Evolutionary conservation across 306 rosid genomes (phyloP), one percentile per base, ranked within the genome.

Genomic region (Cicer cuneatum): DNA sequence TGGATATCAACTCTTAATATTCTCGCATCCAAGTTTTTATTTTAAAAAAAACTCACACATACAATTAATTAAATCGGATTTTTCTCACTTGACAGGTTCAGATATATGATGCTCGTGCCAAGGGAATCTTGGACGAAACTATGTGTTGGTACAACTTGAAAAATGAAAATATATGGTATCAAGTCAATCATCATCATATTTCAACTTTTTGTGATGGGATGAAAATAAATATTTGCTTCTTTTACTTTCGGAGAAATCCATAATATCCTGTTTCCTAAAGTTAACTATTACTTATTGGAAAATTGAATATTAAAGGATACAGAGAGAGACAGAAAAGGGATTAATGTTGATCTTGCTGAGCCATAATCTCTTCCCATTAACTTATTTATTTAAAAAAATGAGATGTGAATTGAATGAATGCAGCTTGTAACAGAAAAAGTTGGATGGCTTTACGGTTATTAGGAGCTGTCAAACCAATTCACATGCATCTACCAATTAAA

Each of bases 81-180:
- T 24, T n/a, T n/a, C n/a, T n/a, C n/a, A n/a, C n/a, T n/a, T n/a
- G n/a, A n/a, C n/a, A n/a, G n/a, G n/a, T n/a, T n/a, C n/a, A n/a
- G n/a, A n/a, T n/a, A n/a, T n/a, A n/a, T n/a, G n/a, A n/a, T n/a
- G n/a, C n/a, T n/a, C n/a, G n/a, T n/a, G 2, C 2, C 68, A 3
- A 64, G 37, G 75, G 78, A 81, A 84, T 84, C 83, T 77, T 70
- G 52, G 62, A 58, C 18, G 63, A 77, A 77, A 19, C 47, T 69
- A 72, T 80, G 10, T 5, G n/a, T 37, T 12, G 66, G 61, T 12
- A 11, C 66, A 62, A 62, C 41, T 43, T 68, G 11, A 58, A 70
- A 71, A 72, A 21, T 61, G 11, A 58, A 70, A 71, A 72, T 59
- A 7, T 59, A 29, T 64, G 81, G 81, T 62, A 76, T 81, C 78